Evolutionary conservation across 2,329 filamentous ascomycete genomes (phyloP), one percentile per base, ranked within the genome.

Genomic region (Colletotrichum siamense): DNA sequence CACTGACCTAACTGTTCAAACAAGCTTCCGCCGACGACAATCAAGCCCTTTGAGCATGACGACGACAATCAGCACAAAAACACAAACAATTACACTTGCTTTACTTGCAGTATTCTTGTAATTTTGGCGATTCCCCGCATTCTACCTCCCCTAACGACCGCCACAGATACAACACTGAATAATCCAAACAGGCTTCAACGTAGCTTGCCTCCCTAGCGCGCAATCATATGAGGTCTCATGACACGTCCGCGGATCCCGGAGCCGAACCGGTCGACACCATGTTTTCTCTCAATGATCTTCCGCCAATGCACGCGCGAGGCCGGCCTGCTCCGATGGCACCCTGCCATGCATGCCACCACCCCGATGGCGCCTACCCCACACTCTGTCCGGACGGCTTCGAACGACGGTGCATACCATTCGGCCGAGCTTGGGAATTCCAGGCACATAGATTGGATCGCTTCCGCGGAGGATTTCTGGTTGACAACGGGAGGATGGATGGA

Each of bases 291-390:
- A 16, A 57, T 52, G 67, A 66, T 74, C 67, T 74, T 75, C 72
- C 72, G 67, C 68, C 68, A 75, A 75, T 71, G 72, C 66, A 70
- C 28, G 55, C 15, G 32, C 49, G n/a, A 62, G 22, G 24, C 16
- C 68, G 61, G 28, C n/a, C 49, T 71, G 61, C 68, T 22, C 34
- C 64, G 36, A 26, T 68, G 36, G 32, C 52, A 69, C 34, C 61
- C 36, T 39, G 22, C 28, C 15, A 36, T 71, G 61, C 68, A 66
- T 66, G 28, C 22, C 34, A 66, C 22, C 52, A 67, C 39, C 30
- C 44, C 13, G 62, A 36, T 22, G 62, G 32, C 15, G n/a, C 22
- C 61, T 72, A 26, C 73, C 69, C 73, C 73, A 70, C 69, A 62
- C 39, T 55, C 59, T 28, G 3, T 10, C 28, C 70, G 34, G 52